Base-by-base conservation (phyloP, 83 land plant genomes). In the Isoetes engelmannii region DNA sequence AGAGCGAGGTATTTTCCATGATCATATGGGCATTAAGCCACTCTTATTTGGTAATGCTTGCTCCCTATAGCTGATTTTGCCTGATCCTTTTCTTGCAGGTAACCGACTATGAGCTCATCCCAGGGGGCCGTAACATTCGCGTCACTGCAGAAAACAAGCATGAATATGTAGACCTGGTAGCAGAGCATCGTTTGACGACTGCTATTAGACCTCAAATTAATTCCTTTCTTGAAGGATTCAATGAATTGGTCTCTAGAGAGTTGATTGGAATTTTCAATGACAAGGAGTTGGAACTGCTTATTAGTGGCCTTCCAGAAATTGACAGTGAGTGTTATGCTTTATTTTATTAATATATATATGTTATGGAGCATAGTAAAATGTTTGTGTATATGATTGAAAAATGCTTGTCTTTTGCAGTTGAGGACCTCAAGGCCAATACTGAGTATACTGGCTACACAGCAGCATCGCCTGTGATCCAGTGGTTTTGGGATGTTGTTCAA, bases 111-210 rank as follows among this genome's bases (percentile, higher is more conserved):
- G 99, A 95, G 74, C 79, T 95, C 44, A 85, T 87, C 47, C 89
- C 99, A 49, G 93, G 90, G 54, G 99, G 99, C 19, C 84, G 97
- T 18, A 92, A 92, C 53, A 89, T 89, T 41, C 76, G 88, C 63
- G 99, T 95, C 6, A 95, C 99, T 7, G 99, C 91, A 62, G 99
- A 92, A 69, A 95, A 95, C 68, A 95, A 95, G 75, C 97, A 92
- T 75, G 84, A 95, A 60, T 95, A 95, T 80, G 99, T 95, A 59
- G 87, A 95, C 74, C 80, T 81, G 50, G 86, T 92, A 66, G 94
- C 89, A 44, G 97, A 95, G 77, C 97, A 95, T 77, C 71, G 89
- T 44, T 76, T 95, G 58, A 95, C 99, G 13, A 95, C 97, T 47
- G 99, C 99, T 4, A 95, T 95, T 62, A 86, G 97, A 61, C 99